Evolutionary conservation across 2,329 filamentous ascomycete genomes (phyloP).

Genomic region (Scytalidium sp.): DNA sequence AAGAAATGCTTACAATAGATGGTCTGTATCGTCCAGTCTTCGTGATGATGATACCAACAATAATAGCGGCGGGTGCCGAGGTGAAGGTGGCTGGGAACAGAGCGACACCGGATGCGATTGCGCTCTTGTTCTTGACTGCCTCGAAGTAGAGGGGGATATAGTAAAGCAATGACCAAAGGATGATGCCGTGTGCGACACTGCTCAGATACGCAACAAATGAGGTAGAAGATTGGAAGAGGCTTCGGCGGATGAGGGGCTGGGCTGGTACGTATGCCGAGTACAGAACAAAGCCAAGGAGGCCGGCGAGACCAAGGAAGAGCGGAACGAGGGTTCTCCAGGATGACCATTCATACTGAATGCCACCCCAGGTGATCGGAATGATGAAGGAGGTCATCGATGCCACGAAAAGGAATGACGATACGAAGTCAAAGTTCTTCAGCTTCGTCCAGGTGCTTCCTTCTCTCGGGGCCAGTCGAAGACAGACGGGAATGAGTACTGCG

Average conservation of each 20-base stretch:
- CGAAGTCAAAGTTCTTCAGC: conserved; percentile 49
- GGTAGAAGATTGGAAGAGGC: conserved; percentile 41
- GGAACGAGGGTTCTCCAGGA: conserved; percentile 60
- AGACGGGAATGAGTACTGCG: conserved; percentile 19
- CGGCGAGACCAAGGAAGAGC: conserved; percentile 49
- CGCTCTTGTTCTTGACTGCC: conserved; percentile 46
- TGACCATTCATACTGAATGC: conserved; percentile 61
- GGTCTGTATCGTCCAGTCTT: conserved; percentile 54
- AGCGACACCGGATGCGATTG: conserved; percentile 50
- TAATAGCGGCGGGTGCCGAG: conserved; percentile 51
- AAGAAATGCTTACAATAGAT: conserved; percentile 9
- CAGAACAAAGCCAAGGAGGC: conserved; percentile 47
- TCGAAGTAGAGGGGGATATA: conserved; percentile 49
- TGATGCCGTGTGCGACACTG: conserved; percentile 51
- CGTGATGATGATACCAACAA: conserved; percentile 52
- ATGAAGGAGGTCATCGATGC: conserved; percentile 54
- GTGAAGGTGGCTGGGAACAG: conserved; percentile 59
- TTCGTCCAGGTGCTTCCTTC: conserved; percentile 16
- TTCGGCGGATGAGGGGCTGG: conserved; percentile 32
- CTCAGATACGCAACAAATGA: conserved; percentile 48
- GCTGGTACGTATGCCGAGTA: conserved; percentile 39
- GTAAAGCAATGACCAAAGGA: conserved; percentile 50
- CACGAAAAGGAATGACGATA: conserved; percentile 59
- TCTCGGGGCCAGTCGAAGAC: conserved; percentile 14
- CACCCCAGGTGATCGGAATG: conserved; percentile 59